phyloP scores from a whole-genome alignment of 1,284 basidiomycete genomes.

The Athelia psychrophila region DNA sequence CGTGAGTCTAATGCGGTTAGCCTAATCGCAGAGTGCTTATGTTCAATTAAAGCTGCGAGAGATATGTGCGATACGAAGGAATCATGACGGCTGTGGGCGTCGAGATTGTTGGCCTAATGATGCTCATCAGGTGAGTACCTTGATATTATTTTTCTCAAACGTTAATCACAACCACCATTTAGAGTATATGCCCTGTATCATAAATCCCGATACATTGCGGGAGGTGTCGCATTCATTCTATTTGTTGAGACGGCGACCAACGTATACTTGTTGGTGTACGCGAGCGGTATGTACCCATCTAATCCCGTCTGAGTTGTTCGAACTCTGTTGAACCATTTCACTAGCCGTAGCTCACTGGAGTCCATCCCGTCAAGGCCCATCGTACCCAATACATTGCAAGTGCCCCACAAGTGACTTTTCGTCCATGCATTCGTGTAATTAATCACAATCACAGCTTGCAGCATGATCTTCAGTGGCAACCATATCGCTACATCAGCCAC shows the following conservation, averaged over 20 bases:
- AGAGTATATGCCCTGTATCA: slow-evolving; percentile 30
- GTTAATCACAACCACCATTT: not conserved
- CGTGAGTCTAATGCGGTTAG: slow-evolving; percentile 24
- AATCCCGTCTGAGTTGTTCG: not conserved
- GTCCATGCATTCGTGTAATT: not conserved
- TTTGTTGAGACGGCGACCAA: slow-evolving; percentile 31
- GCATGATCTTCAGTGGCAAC: slow-evolving; percentile 30
- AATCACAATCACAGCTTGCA: slow-evolving; percentile 31
- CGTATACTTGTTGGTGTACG: slow-evolving; percentile 35
- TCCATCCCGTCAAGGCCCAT: not conserved
- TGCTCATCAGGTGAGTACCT: slow-evolving; percentile 40
- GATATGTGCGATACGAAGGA: slow-evolving; percentile 43
- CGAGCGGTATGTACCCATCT: slow-evolving; percentile 13
- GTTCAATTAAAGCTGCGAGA: slow-evolving; percentile 25
- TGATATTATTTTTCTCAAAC: not conserved
- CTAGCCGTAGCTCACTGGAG: slow-evolving; percentile 14
- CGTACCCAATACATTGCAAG: slow-evolving; percentile 12
- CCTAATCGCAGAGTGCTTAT: slow-evolving; percentile 30
- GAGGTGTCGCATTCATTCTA: slow-evolving; percentile 23
- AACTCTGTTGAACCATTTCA: slow-evolving; percentile 3
- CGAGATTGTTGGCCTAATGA: slow-evolving; percentile 38
- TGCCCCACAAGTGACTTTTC: not conserved
- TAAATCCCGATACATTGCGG: slow-evolving; percentile 20
- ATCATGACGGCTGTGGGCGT: slow-evolving; percentile 41
- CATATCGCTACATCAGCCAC: slow-evolving; percentile 31